A percentile compares a stretch with the other conserved stretches of the same genome.
Evolutionary conservation across 495 filamentous ascomycete species (phyloP).

Genomic region (Penicillium ochrochloron): DNA sequence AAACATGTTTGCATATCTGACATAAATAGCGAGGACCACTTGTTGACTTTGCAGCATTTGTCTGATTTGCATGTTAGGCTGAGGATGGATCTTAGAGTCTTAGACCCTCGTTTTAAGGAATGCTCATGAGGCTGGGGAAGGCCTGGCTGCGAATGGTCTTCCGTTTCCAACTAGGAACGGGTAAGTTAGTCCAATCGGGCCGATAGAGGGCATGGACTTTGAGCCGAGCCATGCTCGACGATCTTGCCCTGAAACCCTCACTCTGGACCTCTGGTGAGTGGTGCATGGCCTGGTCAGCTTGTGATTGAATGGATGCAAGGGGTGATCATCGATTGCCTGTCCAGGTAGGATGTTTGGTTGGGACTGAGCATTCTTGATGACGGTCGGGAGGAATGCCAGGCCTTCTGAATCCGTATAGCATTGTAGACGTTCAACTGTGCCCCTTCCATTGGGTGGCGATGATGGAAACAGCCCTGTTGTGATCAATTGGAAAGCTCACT

Average conservation of each 20-base stretch:
- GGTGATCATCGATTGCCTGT: neutral
- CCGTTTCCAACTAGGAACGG: constrained; percentile 10
- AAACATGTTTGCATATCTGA: constrained; percentile 27
- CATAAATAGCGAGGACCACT: constrained; percentile 1
- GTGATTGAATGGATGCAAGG: constrained; percentile 6
- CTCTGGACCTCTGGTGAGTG: neutral
- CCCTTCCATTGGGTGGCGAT: neutral
- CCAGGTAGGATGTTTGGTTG: constrained; percentile 13
- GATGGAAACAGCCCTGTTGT: neutral
- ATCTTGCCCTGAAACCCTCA: neutral
- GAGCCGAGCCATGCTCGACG: neutral
- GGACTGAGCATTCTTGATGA: constrained; percentile 19
- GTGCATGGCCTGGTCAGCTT: neutral
- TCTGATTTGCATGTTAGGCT: constrained; percentile 9
- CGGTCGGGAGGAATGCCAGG: constrained; percentile 20
- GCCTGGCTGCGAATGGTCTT: neutral
- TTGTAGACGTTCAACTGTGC: neutral
- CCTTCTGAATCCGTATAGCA: constrained; percentile 3
- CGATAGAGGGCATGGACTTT: neutral
- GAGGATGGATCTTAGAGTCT: neutral
- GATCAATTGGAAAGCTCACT: neutral
- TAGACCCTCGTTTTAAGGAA: neutral
- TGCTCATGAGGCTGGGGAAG: constrained; percentile 18
- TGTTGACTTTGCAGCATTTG: neutral
- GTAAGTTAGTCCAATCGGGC: neutral